Percentiles rank a stretch among this genome's conserved stretches.
Conservation (phyloP, 225 moss, liverwort and hornwort species). For the Sphagnum contortum region DNA sequence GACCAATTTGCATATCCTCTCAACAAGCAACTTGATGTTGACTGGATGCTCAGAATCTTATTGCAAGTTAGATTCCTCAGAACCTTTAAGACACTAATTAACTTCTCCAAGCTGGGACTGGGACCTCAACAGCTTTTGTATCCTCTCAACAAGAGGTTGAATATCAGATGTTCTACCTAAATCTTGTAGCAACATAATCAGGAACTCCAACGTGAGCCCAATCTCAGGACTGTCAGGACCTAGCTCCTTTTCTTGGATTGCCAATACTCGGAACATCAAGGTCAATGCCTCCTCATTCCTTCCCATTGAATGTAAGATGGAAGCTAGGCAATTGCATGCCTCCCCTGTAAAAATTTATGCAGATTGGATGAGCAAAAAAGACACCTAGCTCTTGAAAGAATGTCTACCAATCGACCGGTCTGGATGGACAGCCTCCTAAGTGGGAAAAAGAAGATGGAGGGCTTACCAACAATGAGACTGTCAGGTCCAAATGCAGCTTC, state of each 20-base stretch:
- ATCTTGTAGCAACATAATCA: constrained; percentile 65
- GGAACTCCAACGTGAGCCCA: constrained; percentile 57
- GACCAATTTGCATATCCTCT: no score
- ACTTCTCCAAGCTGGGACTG: no score
- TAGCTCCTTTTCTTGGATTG: constrained; percentile 70
- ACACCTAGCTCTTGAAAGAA: no score
- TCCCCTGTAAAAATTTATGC: constrained; percentile 44
- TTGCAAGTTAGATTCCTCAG: no score
- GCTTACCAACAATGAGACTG: constrained; percentile 60
- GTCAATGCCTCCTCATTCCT: constrained; percentile 47
- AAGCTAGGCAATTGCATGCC: constrained; percentile 89
- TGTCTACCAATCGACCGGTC: no score
- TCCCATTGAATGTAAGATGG: constrained; percentile 59
- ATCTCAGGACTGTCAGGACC: constrained; percentile 69
- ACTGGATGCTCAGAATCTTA: no score
- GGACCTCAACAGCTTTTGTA: no score
- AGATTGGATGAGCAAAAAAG: no score
- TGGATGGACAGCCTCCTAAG: no score
- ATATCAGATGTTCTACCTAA: constrained; percentile 63
- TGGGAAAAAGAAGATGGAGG: background rate
- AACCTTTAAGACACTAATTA: no score
- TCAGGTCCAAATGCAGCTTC: constrained; percentile 65
- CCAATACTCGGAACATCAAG: constrained; percentile 63
- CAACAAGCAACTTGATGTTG: no score
- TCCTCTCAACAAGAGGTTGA: constrained; percentile 12